These are phyloP conservation scores for Ceratocystis diversiconidia DNA, from an alignment of 2,329 filamentous ascomycete genomes.

Conservation along the genomic window DNA sequence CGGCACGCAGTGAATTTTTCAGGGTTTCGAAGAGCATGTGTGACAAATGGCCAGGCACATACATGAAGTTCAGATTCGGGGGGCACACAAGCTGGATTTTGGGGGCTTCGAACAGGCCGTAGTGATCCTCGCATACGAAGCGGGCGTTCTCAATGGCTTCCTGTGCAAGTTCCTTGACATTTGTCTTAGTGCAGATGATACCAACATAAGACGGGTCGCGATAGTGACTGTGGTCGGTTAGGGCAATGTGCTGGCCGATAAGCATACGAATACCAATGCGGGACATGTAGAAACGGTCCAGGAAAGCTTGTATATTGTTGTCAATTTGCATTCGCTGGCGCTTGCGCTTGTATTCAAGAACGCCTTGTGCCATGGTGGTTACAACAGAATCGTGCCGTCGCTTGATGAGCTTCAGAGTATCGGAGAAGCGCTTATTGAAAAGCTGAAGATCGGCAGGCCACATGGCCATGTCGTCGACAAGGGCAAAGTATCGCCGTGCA, in stretches of 20 bases:
- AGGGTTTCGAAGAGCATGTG: slow-evolving; percentile 99
- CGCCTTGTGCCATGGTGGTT: slow-evolving; percentile 94
- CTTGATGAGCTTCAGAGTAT: slow-evolving; percentile 87
- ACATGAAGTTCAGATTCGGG: slow-evolving; percentile 94
- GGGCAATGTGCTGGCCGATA: slow-evolving; percentile 93
- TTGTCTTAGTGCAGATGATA: slow-evolving; percentile 98
- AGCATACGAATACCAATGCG: slow-evolving; percentile 98
- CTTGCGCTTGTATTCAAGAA: slow-evolving; percentile 93
- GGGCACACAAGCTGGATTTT: slow-evolving; percentile 95
- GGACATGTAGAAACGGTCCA: slow-evolving; percentile 99
- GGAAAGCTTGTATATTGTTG: slow-evolving; percentile 89
- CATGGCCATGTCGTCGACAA: slow-evolving; percentile 80
- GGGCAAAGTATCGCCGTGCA: slow-evolving; percentile 71
- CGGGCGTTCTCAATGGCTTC: slow-evolving; percentile 97
- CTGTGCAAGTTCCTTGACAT: slow-evolving; percentile 83
- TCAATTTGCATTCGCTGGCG: slow-evolving; percentile 97
- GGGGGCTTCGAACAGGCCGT: slow-evolving; percentile 90
- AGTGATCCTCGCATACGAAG: slow-evolving; percentile 99
- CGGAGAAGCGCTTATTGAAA: slow-evolving; percentile 83
- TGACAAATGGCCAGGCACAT: slow-evolving; percentile 93
- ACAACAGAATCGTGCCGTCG: slow-evolving; percentile 91
- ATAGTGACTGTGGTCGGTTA: slow-evolving; percentile 83
- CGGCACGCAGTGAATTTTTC: slow-evolving; percentile 93
- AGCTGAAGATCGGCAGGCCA: slow-evolving; percentile 92
- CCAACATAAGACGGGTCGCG: slow-evolving; percentile 90